Percentiles rank a stretch among this genome's conserved stretches.
Conservation (phyloP, 371 early-diverging fungal genomes). For the Actinomortierella wolfii region DNA sequence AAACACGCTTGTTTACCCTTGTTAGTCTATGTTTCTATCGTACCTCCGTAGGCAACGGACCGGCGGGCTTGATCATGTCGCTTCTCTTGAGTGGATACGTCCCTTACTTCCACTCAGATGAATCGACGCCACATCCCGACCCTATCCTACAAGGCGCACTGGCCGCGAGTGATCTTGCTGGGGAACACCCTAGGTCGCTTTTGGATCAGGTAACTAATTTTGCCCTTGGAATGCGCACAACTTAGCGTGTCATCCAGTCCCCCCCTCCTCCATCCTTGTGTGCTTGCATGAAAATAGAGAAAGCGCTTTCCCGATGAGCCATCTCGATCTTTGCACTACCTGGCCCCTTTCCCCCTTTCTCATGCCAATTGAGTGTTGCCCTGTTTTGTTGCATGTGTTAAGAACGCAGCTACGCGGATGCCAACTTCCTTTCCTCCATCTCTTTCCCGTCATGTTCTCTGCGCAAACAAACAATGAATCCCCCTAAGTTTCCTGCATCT, state of each 20-base stretch:
- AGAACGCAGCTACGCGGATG: too few species aligned
- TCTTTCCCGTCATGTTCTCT: background rate
- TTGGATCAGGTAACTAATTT: constrained; percentile 28
- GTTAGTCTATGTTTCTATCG: background rate
- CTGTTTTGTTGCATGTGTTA: too few species aligned
- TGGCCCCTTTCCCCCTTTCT: background rate
- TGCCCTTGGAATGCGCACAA: too few species aligned
- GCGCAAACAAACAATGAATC: background rate
- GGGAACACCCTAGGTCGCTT: constrained; percentile 24
- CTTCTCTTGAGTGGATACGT: constrained; percentile 35
- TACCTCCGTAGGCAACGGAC: constrained; percentile 34
- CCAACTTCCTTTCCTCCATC: too few species aligned
- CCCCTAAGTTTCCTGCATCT: background rate
- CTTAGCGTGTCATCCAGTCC: too few species aligned
- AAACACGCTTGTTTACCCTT: background rate
- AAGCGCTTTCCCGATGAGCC: too few species aligned
- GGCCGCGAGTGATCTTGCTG: constrained; percentile 17
- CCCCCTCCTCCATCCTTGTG: background rate
- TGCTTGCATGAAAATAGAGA: background rate
- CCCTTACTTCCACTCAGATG: constrained; percentile 37
- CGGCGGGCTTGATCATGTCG: constrained; percentile 43
- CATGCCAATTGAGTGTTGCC: too few species aligned
- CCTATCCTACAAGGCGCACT: constrained; percentile 43
- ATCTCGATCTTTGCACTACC: background rate
- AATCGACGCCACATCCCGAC: constrained; percentile 35